Evolutionary conservation across 148 eudicot species (phyloP), one percentile per base, ranked within the genome.

Genomic region (Limonium bicolor): DNA sequence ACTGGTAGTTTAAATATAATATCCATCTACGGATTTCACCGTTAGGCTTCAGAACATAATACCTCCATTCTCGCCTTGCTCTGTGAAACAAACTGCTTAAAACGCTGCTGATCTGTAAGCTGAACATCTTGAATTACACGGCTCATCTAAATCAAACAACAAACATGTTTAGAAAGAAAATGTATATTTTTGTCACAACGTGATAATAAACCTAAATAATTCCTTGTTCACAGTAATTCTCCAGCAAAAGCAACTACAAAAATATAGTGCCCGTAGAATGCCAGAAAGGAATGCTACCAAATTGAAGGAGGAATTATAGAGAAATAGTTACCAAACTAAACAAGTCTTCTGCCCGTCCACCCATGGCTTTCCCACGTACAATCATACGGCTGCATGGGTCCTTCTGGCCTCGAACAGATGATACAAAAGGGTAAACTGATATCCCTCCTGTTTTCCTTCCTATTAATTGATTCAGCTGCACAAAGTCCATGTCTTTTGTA

Each of bases 1-100:
- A 16, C 32, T 8, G 7, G 21, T 45, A 29, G 43, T 55, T 31
- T 37, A 32, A 22, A 18, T 28, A 20, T 20, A 27, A 17, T 1
- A 6, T 53, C 12, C 29, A 17, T n/a, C n/a, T n/a, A n/a, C n/a
- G n/a, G n/a, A n/a, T n/a, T n/a, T n/a, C n/a, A n/a, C n/a, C n/a
- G n/a, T n/a, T n/a, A n/a, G n/a, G n/a, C n/a, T n/a, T n/a, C n/a
- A n/a, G n/a, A n/a, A n/a, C n/a, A 39, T 56, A 22, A 39, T 84
- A 90, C 99, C 99, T 90, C 99, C 99, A 90, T 81, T 61, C 85
- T 71, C 39, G 95, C 82, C 76, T 67, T 90, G 78, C 99, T 81
- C 62, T 90, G 99, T 49, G 88, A 81, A 65, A 90, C 95, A 69
- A 90, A 90, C 75, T 90, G 99, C 77, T 76, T 90, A 56, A 90